A percentile compares a stretch with the other conserved stretches of the same genome.
These are phyloP conservation scores for Geranium incanum DNA, from an alignment of 441 rosid species.

Conservation along the genomic window DNA sequence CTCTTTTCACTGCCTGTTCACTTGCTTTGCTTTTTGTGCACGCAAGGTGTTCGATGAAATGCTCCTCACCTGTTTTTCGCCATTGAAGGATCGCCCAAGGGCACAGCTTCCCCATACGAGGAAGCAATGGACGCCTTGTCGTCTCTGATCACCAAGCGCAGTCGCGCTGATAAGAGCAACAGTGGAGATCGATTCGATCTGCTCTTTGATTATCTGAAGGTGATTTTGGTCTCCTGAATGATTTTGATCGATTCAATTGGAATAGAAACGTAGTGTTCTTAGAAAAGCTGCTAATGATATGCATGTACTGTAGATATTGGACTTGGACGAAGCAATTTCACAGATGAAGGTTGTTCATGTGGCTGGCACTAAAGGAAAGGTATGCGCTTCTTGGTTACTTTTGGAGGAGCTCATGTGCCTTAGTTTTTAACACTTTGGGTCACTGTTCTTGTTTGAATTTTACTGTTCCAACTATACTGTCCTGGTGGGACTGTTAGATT, in stretches of 20 bases:
- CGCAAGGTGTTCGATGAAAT: neutral
- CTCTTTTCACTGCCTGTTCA: neutral
- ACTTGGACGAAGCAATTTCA: conserved; percentile 64
- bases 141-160: conserved; percentile 75
- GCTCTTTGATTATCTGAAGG: conserved; percentile 79
- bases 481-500: neutral
- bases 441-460: neutral
- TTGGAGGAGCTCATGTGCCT: neutral
- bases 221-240: conserved; percentile 6
- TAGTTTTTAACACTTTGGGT: neutral
- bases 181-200: conserved; percentile 72
- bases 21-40: neutral
- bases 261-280: neutral
- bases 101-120: conserved; percentile 38
- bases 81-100: conserved; percentile 24
- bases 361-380: conserved; percentile 98
- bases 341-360: conserved; percentile 85
- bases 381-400: conserved; percentile 19
- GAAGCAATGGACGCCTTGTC: conserved; percentile 80
- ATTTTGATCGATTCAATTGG: conserved; percentile 7
- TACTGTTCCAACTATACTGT: neutral
- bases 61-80: neutral
- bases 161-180: conserved; percentile 80
- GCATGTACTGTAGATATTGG: conserved; percentile 45
- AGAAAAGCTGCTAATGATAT: neutral